A percentile compares a stretch with the other conserved stretches of the same genome.
Conservation (phyloP, 1,139 yeast species). For the Scheffersomyces titani region DNA sequence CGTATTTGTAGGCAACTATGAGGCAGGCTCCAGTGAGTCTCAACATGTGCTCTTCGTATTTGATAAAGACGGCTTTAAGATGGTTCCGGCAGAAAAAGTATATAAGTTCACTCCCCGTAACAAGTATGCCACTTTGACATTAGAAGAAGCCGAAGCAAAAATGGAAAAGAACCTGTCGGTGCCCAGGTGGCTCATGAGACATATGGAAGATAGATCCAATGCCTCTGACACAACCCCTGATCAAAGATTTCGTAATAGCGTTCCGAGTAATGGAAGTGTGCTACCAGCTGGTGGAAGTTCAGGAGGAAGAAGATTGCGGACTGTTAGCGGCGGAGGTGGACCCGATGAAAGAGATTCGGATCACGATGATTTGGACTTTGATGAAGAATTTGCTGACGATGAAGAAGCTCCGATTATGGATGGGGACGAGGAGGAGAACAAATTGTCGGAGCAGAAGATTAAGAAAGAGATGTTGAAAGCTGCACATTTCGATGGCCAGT, state of each 20-base stretch:
- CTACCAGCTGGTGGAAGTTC: conserved; percentile 6
- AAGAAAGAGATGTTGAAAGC: conserved; percentile 91
- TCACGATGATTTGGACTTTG: conserved; percentile 90
- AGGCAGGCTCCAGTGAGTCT: conserved; percentile 88
- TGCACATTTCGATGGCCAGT: conserved; percentile 65
- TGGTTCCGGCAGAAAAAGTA: conserved; percentile 94
- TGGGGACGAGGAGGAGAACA: conserved; percentile 94
- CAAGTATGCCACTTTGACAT: conserved; percentile 87
- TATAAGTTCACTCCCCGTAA: conserved; percentile 92
- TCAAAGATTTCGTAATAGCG: conserved; percentile 42
- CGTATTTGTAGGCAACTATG: conserved; percentile 95
- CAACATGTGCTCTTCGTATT: conserved; percentile 80
- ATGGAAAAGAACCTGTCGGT: conserved; percentile 82
- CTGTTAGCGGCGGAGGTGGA: conserved; percentile 56
- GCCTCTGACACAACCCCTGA: conserved; percentile 49
- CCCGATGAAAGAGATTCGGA: conserved; percentile 69
- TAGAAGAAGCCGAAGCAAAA: conserved; percentile 95
- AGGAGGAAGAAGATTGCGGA: conserved; percentile 46
- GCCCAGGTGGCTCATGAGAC: conserved; percentile 96
- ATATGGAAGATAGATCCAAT: conserved; percentile 63
- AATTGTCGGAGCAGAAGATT: conserved; percentile 82
- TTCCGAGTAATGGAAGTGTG: conserved; percentile 14
- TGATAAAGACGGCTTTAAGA: conserved; percentile 84
- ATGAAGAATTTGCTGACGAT: conserved; percentile 97
- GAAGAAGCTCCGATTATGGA: conserved; percentile 98